A percentile compares a stretch with the other conserved stretches of the same genome.
Evolutionary conservation across 805 yeast species (phyloP).

Genomic region (Pichia heedii): DNA sequence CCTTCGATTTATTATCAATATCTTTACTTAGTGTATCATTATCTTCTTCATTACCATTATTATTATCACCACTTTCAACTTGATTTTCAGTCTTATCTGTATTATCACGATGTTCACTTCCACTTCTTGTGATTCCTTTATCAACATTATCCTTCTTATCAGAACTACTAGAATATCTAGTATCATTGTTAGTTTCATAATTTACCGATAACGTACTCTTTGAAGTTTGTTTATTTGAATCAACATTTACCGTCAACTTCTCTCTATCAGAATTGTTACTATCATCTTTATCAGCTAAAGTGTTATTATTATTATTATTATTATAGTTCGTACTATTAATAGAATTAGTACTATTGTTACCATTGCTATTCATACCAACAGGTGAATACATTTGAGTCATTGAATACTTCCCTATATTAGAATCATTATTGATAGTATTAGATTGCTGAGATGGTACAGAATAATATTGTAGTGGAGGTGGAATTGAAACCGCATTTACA

Average conservation of each 20-base stretch:
- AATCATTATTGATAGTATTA: not conserved
- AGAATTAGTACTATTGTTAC: not conserved
- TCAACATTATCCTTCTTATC: not conserved
- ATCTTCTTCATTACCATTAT: not conserved
- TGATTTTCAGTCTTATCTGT: not conserved
- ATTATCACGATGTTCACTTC: not conserved
- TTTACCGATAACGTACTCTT: too few relatives aligned
- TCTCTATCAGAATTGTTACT: too few relatives aligned
- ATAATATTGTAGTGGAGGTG: not conserved
- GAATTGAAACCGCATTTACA: not conserved
- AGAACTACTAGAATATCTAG: too few relatives aligned
- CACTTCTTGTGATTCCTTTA: not conserved
- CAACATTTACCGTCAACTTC: too few relatives aligned
- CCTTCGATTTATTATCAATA: not conserved
- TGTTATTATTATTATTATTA: not conserved
- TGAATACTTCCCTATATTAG: conserved; percentile 5
- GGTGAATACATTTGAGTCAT: conserved; percentile 7
- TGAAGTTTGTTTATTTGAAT: too few relatives aligned
- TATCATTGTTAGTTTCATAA: too few relatives aligned
- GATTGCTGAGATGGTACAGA: not conserved
- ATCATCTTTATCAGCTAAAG: too few relatives aligned
- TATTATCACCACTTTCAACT: not conserved
- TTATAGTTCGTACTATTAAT: not conserved
- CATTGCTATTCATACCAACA: not conserved
- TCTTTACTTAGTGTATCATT: not conserved